phyloP scores from a whole-genome alignment of 2,329 filamentous ascomycete genomes.

The Sclerotinia sclerotiorum region DNA sequence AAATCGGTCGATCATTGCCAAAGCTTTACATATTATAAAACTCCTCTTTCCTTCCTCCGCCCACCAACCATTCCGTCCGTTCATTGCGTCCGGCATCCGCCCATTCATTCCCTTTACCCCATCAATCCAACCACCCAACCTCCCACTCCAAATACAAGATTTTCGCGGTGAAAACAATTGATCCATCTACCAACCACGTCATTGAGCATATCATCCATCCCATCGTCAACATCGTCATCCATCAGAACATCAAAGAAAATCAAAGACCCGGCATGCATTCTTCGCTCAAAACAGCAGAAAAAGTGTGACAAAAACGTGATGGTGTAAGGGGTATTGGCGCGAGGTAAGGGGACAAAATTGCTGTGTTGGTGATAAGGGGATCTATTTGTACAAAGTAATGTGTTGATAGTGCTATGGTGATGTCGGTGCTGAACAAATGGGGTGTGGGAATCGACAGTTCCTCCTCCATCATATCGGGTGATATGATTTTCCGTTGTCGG shows the following conservation, averaged over 20 bases:
- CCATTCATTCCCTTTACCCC: conserved; percentile 24
- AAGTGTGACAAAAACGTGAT: conserved; percentile 13
- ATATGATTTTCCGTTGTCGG: conserved; percentile 14
- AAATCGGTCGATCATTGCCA: conserved; percentile 30
- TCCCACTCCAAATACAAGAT: conserved; percentile 26
- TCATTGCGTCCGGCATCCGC: conserved; percentile 20
- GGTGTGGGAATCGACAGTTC: not conserved
- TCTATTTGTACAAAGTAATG: conserved; percentile 21
- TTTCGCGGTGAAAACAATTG: conserved; percentile 25
- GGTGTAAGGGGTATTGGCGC: conserved; percentile 21
- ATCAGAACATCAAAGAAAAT: conserved; percentile 12
- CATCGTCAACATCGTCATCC: conserved; percentile 18
- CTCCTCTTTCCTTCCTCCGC: conserved; percentile 12
- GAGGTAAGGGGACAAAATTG: conserved; percentile 11
- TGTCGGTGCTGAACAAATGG: conserved; percentile 17
- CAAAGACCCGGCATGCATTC: conserved; percentile 12
- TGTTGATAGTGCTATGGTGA: conserved; percentile 19
- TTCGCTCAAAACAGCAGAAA: conserved; percentile 20
- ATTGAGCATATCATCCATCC: conserved; percentile 10
- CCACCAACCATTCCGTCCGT: not conserved
- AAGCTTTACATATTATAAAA: conserved; percentile 22
- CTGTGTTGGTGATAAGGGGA: conserved; percentile 4
- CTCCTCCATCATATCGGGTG: conserved; percentile 1
- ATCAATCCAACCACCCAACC: conserved; percentile 14
- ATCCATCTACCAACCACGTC: conserved; percentile 4